Base-by-base conservation (phyloP, 345 rosid species). In the Erysimum cheiranthoides region DNA sequence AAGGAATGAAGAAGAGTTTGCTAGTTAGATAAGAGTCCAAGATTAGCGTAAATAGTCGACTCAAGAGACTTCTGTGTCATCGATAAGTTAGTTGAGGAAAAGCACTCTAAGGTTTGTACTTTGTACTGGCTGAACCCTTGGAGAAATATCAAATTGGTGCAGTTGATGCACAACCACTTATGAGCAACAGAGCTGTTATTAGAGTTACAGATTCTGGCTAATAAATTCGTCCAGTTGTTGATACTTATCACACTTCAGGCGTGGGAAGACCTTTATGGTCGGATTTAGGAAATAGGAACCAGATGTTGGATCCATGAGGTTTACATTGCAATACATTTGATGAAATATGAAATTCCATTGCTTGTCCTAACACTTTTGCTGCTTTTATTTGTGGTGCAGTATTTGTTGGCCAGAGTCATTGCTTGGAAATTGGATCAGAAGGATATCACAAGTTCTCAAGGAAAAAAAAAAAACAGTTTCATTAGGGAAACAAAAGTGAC, bases 351-450 rank as follows among this genome's bases (percentile, higher is more conserved):
- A 58, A 58, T 21, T 39, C 17, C 34, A 39, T 39, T 61, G 18
- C 31, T 36, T 39, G 46, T 14, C 47, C 32, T 52, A 61, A 76
- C 1, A 49, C 31, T 63, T 58, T 66, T 57, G 39, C 39, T 59
- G 49, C 11, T 66, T 39, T 61, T 4, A 5, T 76, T 60, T 69
- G 62, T 53, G 64, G 34, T 67, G 74, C 79, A 76, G 80, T 18
- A 18, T 51, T 39, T 43, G 9, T 63, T 45, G 62, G n/a, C 56
- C 62, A 75, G 68, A 59, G 47, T 53, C 59, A 76, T 61, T 18
- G 36, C 68, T 59, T 67, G 79, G 43, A 58, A 38, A 28, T 38
- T 75, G 47, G 39, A 68, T 61, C 71, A 27, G 73, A 47, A 53
- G 75, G 65, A 69, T 34, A 16, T 52, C 57, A 25, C 50, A 61